These are phyloP conservation scores for Sindora glabra DNA, from an alignment of 306 rosid genomes.

Conservation along the genomic window DNA sequence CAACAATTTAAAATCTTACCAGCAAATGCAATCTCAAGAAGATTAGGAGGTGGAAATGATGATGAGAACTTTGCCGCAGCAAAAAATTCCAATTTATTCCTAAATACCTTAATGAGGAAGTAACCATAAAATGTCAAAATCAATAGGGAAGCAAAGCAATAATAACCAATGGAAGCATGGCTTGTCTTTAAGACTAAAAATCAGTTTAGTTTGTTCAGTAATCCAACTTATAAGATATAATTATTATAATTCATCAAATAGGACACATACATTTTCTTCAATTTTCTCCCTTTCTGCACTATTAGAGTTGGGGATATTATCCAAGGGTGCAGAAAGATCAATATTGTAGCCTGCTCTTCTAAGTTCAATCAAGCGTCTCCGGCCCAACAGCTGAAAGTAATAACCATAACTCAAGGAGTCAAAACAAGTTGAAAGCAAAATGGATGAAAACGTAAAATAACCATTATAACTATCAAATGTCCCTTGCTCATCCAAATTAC, in stretches of 20 bases:
- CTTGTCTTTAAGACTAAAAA: neutral
- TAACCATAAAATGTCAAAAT: conserved; percentile 1
- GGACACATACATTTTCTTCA: conserved; percentile 73
- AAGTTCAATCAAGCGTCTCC: conserved; percentile 75
- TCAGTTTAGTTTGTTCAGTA: neutral
- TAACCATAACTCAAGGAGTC: conserved; percentile 11
- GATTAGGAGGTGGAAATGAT: conserved; percentile 78
- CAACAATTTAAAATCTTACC: conserved; percentile 37
- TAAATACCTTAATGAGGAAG: conserved; percentile 46
- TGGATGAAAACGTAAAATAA: neutral
- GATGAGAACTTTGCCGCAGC: conserved; percentile 93
- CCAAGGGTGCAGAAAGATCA: conserved; percentile 86
- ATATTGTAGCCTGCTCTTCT: conserved; percentile 83
- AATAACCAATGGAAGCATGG: too few species aligned
- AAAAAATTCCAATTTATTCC: conserved; percentile 74
- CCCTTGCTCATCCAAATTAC: conserved; percentile 56
- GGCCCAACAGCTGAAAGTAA: conserved; percentile 67
- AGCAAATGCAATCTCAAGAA: conserved; percentile 98
- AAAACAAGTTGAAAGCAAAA: conserved; percentile 6
- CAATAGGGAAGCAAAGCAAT: too few species aligned
- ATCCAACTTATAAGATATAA: neutral
- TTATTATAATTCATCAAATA: conserved; percentile 2
- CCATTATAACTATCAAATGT: conserved; percentile 20
- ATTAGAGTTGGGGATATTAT: conserved; percentile 66
- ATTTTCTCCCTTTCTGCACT: conserved; percentile 61